Base-by-base conservation (phyloP, 2,329 filamentous ascomycete species). In the Cadophora gregata region DNA sequence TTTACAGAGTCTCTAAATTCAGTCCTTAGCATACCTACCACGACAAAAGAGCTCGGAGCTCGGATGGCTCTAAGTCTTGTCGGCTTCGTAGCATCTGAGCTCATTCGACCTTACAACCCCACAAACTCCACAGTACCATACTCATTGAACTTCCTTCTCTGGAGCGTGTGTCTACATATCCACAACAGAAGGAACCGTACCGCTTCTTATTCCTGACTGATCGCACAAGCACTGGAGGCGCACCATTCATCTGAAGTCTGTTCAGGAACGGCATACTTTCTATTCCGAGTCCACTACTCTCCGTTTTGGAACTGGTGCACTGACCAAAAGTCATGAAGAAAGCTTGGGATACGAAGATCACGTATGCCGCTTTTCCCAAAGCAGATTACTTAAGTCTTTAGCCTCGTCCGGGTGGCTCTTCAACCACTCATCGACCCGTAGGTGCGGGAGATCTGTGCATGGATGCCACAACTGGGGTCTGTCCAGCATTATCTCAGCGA, bases 391-490 rank as follows among this genome's bases (percentile, higher is more conserved):
- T 53, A 9, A 53, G 2, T 55, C 16, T 31, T 55, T 42, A n/a
- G 51, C 19, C 21, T 19, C 3, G 51, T 33, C 27, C 25, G 16
- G 51, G 29, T 9, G 27, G 53, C 53, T 56, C 31, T 25, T 51
- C 24, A 27, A 10, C 31, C 29, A 31, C 19, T n/a, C 19, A 21
- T 60, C 10, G 36, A 45, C 24, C 45, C 36, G 36, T 56, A 31
- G 36, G 31, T 9, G 36, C 25, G 58, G 58, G 38, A 60, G 38
- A 48, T 60, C 58, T 60, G 36, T 27, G 56, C 36, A 45, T 31
- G 24, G 58, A 47, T 31, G 6, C 19, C 58, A 4, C 19, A 16
- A 42, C 38, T 19, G 38, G 38, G n/a, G 38, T 16, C 38, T 16
- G 14, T 29, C 36, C 25, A 48, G 21, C 58, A 48, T 24, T n/a